A percentile compares a stretch with the other conserved stretches of the same genome.
Conservation (phyloP, 768 basidiomycete genomes). For the Tephrocybe sp. region DNA sequence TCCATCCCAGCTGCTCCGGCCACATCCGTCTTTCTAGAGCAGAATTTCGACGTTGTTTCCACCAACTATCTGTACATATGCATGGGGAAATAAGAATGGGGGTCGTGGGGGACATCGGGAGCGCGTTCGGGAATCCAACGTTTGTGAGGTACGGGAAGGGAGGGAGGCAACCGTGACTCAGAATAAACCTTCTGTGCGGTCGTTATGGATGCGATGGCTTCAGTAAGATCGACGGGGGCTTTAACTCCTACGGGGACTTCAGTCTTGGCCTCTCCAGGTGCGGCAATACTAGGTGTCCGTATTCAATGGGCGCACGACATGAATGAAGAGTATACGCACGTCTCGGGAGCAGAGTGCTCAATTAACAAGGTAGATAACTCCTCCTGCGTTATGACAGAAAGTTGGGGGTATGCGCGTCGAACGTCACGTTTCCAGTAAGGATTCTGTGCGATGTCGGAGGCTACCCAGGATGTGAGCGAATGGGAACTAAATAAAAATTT, state of each 20-base stretch:
- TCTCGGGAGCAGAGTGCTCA: slow-evolving; percentile 63
- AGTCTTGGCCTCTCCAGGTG: slow-evolving; percentile 44
- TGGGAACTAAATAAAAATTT: neutral
- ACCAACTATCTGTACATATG: slow-evolving; percentile 49
- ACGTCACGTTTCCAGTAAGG: slow-evolving; percentile 98
- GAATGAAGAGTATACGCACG: slow-evolving; percentile 46
- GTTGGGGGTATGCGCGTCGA: slow-evolving; percentile 87
- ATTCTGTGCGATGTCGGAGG: slow-evolving; percentile 84
- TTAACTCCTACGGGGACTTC: slow-evolving; percentile 44
- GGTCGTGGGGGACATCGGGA: slow-evolving; percentile 80
- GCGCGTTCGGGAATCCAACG: slow-evolving; percentile 74
- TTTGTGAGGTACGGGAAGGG: slow-evolving; percentile 61
- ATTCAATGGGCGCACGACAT: neutral
- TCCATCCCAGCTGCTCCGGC: neutral
- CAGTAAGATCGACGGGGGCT: slow-evolving; percentile 58
- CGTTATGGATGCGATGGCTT: slow-evolving; percentile 68
- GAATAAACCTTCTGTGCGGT: slow-evolving; percentile 56
- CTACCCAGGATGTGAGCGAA: slow-evolving; percentile 22
- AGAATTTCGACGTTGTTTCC: neutral
- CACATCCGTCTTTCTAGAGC: neutral
- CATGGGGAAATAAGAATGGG: slow-evolving; percentile 85
- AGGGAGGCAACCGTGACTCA: slow-evolving; percentile 68
- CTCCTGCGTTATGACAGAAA: slow-evolving; percentile 83
- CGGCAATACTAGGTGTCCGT: slow-evolving; percentile 41
- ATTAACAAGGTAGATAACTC: slow-evolving; percentile 80